phyloP scores from a whole-genome alignment of 257 asterid genomes.

The Gentiana straminea region DNA sequence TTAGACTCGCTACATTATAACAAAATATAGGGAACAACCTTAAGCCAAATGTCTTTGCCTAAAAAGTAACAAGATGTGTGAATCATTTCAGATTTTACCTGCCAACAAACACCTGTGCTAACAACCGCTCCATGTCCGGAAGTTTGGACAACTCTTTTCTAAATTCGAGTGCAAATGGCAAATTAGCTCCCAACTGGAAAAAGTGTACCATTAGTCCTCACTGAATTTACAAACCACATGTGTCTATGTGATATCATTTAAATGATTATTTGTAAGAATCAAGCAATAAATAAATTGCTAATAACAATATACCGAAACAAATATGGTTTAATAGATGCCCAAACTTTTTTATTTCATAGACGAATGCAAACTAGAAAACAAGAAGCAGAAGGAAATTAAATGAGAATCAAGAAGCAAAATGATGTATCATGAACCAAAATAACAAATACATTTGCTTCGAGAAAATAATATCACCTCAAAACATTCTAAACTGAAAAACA shows the following conservation, averaged over 20 bases:
- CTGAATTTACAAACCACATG: not conserved
- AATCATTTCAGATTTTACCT: constrained; percentile 38
- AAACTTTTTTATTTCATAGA: no score
- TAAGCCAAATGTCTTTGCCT: not conserved
- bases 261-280: not conserved
- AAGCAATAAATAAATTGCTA: no score
- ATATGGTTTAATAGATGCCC: no score
- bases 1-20: constrained; percentile 56
- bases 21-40: constrained; percentile 7
- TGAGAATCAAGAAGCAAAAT: no score
- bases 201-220: not conserved
- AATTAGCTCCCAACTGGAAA: constrained; percentile 47
- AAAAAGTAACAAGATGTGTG: not conserved
- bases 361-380: no score
- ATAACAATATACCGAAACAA: no score
- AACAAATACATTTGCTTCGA: no score
- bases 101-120: constrained; percentile 78
- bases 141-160: constrained; percentile 77
- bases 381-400: no score
- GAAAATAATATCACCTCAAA: no score
- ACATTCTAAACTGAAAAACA: no score
- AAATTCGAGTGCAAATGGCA: constrained; percentile 55
- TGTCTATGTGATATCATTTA: not conserved
- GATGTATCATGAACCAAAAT: no score
- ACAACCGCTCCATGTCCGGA: constrained; percentile 92